phyloP scores from a whole-genome alignment of 2,329 filamentous ascomycete genomes.

The Fusarium chaquense region DNA sequence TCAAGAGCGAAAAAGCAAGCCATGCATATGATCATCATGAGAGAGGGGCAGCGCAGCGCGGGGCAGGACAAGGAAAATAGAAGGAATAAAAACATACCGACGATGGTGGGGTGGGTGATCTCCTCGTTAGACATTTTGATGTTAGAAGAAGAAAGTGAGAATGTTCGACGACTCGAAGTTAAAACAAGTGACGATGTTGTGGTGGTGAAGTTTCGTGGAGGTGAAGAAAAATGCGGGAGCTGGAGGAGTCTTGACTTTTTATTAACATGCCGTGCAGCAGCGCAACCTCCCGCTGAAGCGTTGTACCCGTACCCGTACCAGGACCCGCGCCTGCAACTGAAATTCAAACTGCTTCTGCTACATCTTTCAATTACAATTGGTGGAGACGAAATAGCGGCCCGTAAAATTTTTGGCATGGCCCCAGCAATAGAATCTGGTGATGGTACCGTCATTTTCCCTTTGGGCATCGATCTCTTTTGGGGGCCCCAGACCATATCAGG shows the following conservation, averaged over 20 bases:
- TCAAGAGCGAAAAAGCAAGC: neutral
- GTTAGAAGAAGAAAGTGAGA: slow-evolving; percentile 22
- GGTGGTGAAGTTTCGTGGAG: slow-evolving; percentile 30
- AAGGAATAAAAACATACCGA: slow-evolving; percentile 64
- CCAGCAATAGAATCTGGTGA: slow-evolving; percentile 36
- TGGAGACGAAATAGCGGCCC: slow-evolving; percentile 35
- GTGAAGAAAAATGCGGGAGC: slow-evolving; percentile 38
- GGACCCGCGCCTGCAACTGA: slow-evolving; percentile 7
- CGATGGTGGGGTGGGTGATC: slow-evolving; percentile 81
- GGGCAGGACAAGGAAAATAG: slow-evolving; percentile 29
- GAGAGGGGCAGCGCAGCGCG: slow-evolving; percentile 46
- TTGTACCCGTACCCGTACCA: neutral
- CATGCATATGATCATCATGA: slow-evolving; percentile 41
- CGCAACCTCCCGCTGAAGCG: slow-evolving; percentile 1
- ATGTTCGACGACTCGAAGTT: slow-evolving; percentile 6
- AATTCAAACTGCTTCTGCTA: slow-evolving; percentile 8
- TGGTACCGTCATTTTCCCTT: slow-evolving; percentile 33
- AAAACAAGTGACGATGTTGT: slow-evolving; percentile 34
- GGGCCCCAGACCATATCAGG: slow-evolving; percentile 26
- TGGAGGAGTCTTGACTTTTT: slow-evolving; percentile 40
- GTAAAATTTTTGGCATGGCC: slow-evolving; percentile 47
- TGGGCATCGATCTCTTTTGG: slow-evolving; percentile 40
- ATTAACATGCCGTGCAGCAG: slow-evolving; percentile 6
- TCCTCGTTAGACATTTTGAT: slow-evolving; percentile 69
- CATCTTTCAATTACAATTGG: slow-evolving; percentile 16